Base-by-base conservation (phyloP, 345 rosid species). In the Brassica cretica region DNA sequence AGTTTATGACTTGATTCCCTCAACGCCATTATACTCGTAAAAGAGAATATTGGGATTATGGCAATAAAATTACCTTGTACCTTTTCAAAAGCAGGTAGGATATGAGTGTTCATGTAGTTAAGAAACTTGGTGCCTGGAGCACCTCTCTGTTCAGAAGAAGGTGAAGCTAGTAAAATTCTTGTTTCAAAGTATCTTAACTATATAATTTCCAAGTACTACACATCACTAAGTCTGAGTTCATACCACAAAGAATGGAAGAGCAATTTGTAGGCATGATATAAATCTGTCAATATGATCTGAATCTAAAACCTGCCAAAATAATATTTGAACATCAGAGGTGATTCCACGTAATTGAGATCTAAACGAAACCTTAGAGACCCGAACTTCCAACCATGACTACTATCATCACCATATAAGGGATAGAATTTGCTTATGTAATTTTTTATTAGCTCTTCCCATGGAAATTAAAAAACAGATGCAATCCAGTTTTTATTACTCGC, bases 221-320 rank as follows among this genome's bases (percentile, higher is more conserved):
- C 30, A 27, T 27, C 24, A 21, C 24, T 27, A 27, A 27, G 30
- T 27, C 30, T 27, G 30, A 27, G 30, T 27, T 27, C 30, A 27
- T 27, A 27, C 30, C 30, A 27, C 30, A 27, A 27, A 27, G 30
- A 27, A 3, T 27, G 30, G 4, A 3, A 27, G 30, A 27, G 30
- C 30, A 27, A 27, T 27, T 27, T 27, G 30, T 27, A 27, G 30
- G 30, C 30, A 27, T 66, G 95, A 94, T 84, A 92, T 87, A 85
- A 90, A 85, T 55, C 97, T 87, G 84, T 90, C 86, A 77, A 94
- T 92, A 75, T 92, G 97, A 73, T 94, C 97, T 5, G 86, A 84
- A 86, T 94, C 97, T 4, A 86, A 80, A 83, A 90, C 97, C 97
- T 94, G 90, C 68, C 80, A 62, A 64, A 29, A 63, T 25, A 75